Conservation (phyloP, 2,329 filamentous ascomycete species). For the Verticillium longisporum region DNA sequence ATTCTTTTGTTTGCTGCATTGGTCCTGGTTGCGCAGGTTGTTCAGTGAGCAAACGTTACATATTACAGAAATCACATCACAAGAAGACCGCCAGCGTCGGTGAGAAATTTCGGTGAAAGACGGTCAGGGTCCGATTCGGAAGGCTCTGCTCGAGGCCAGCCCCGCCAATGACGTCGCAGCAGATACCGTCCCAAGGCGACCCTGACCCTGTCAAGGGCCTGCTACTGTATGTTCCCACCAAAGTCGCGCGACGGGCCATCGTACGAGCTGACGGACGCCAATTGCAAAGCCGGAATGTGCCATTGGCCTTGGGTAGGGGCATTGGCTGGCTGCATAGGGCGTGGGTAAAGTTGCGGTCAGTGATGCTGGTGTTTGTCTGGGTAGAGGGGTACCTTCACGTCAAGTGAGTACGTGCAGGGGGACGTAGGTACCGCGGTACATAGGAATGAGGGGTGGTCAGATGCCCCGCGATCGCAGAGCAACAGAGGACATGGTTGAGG, state of each 20-base stretch:
- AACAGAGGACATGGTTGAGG: not conserved
- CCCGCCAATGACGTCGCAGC: not conserved
- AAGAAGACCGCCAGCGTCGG: not conserved
- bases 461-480: not conserved
- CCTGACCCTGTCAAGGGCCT: not conserved
- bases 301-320: not conserved
- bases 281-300: not conserved
- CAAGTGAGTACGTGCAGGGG: not conserved
- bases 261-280: not conserved
- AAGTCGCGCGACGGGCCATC: not conserved
- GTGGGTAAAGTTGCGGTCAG: not conserved
- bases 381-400: not conserved
- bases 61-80: too few species aligned
- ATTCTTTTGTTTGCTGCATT: not conserved
- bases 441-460: not conserved
- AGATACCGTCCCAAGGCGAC: not conserved
- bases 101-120: not conserved
- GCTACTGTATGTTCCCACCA: not conserved
- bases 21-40: not conserved
- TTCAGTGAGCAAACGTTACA: too few species aligned
- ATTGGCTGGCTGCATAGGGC: not conserved
- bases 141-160: not conserved
- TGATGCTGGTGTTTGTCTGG: not conserved
- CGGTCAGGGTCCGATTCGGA: not conserved
- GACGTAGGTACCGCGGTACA: not conserved